phyloP scores from a whole-genome alignment of 1,284 basidiomycete genomes.

The Pseudozyma flocculosa region DNA sequence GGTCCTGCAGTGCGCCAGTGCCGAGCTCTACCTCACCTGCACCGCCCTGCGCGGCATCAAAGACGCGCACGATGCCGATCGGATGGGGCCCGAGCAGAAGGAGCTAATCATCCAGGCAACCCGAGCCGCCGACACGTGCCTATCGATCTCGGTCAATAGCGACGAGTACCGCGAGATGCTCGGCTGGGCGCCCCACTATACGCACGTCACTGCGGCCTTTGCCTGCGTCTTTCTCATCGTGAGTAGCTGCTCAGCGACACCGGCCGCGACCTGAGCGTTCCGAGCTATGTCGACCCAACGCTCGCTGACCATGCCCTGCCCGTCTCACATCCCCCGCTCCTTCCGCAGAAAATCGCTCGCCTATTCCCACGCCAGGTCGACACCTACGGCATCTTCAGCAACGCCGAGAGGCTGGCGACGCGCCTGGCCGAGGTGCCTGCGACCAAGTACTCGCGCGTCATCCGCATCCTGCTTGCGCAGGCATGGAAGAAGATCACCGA shows the following conservation, averaged over 20 bases:
- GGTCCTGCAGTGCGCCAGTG: constrained; percentile 81
- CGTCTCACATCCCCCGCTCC: no score
- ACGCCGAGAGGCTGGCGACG: constrained; percentile 80
- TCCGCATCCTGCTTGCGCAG: constrained; percentile 26
- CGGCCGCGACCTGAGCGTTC: no score
- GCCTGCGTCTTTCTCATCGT: constrained; percentile 80
- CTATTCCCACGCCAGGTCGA: constrained; percentile 80
- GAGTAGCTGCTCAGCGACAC: no score
- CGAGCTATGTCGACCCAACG: no score
- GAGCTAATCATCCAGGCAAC: constrained; percentile 92
- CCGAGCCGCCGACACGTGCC: constrained; percentile 80
- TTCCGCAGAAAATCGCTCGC: constrained; percentile 77
- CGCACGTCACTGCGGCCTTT: constrained; percentile 85
- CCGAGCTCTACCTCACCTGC: constrained; percentile 89
- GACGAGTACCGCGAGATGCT: constrained; percentile 74
- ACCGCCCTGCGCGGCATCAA: constrained; percentile 74
- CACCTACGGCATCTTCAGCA: constrained; percentile 69
- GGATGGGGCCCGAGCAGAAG: constrained; percentile 87
- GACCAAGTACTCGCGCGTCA: constrained; percentile 31
- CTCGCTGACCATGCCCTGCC: no score
- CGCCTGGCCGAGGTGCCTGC: constrained; percentile 80
- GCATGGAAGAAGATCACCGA: constrained; percentile 41
- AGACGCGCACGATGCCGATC: constrained; percentile 75
- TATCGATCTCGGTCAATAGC: constrained; percentile 76
- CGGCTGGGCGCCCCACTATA: constrained; percentile 89